Base-by-base conservation (phyloP, 2,329 filamentous ascomycete species). In the Xenosphaeropsis pyriputrescens region DNA sequence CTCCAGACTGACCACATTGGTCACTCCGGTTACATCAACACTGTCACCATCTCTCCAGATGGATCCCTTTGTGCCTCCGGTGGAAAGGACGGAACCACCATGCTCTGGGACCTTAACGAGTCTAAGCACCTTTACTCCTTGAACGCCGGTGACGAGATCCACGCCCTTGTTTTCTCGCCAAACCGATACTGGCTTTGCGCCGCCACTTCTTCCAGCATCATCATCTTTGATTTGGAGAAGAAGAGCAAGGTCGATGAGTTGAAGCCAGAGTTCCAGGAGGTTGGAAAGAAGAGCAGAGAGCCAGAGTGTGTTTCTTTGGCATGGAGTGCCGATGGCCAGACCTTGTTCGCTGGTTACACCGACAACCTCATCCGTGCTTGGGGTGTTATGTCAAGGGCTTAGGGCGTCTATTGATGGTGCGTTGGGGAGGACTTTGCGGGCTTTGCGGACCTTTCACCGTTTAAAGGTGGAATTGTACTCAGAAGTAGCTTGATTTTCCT, bases 181-280 rank as follows among this genome's bases (percentile, higher is more conserved):
- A 98, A 98, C 85, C 83, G 91, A 67, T 98, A 98, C 85, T 98
- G 91, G 91, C 81, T 98, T 56, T 98, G 91, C 78, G 91, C 91
- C 62, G 91, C 91, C 63, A 98, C 91, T 49, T 76, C 85, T 62
- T 85, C 77, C 71, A 86, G 79, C 77, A 96, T 98, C 78, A 95
- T 95, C 78, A 96, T 98, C 77, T 98, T 98, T 72, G 91, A 98
- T 62, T 79, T 98, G 55, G 91, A 98, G 85, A 98, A 98, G 88
- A 98, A 98, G 88, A 93, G 81, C 82, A 96, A 95, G 83, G 89
- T 96, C 61, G 89, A 96, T 59, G 91, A 96, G 79, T 80, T 98
- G 67, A 95, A 93, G 82, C 89, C 89, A 54, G 91, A 98, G 67
- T 93, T 91, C 74, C 74, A 86, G 61, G 76, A 86, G 63, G 81